Base-by-base conservation (phyloP, 2,329 filamentous ascomycete species). In the Sporothrix schenckii region DNA sequence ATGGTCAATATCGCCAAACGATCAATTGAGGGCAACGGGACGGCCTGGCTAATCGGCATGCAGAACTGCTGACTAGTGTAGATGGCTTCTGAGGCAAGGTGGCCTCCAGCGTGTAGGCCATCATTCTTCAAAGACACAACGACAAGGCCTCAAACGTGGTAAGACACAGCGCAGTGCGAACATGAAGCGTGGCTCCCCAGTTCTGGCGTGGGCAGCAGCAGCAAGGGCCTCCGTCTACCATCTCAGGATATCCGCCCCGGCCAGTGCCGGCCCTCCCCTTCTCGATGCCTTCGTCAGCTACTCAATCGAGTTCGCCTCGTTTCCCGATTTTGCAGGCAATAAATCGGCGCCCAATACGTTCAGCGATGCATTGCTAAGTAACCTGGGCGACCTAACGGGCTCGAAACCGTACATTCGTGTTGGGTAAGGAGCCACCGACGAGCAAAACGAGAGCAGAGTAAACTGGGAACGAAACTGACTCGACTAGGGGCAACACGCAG, bases 341-440 rank as follows among this genome's bases (percentile, higher is more conserved):
- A 77, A 77, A 7, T 84, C 85, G 0, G 74, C 76, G 10, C 88
- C 88, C 1, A 90, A 90, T 75, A 80, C 76, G 0, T 90, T 88
- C 77, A 89, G 87, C 0, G 82, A 88, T 71, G 88, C 86, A 65
- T 80, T 90, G 7, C 78, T 90, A 34, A 81, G 84, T 44, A 89
- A 88, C 70, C 74, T 90, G 24, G 84, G 80, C 1, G 76, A 81
- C n/a, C 75, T 88, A 3, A 81, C 80, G 16, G 87, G 87, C 10
- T 82, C 56, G 19, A 88, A 87, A 72, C 88, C 88, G 1, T 82
- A 86, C 74, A 85, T 90, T 69, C 81, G 88, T 19, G 87, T 90
- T 1, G 88, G 71, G 71, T 71, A 44, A 69, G 71, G 66, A n/a
- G 56, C n/a, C 30, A n/a, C 24, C 27, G 27, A 30, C 27, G 4